Base-by-base conservation (phyloP, 1,284 basidiomycete genomes). In the Trametes hirsuta region DNA sequence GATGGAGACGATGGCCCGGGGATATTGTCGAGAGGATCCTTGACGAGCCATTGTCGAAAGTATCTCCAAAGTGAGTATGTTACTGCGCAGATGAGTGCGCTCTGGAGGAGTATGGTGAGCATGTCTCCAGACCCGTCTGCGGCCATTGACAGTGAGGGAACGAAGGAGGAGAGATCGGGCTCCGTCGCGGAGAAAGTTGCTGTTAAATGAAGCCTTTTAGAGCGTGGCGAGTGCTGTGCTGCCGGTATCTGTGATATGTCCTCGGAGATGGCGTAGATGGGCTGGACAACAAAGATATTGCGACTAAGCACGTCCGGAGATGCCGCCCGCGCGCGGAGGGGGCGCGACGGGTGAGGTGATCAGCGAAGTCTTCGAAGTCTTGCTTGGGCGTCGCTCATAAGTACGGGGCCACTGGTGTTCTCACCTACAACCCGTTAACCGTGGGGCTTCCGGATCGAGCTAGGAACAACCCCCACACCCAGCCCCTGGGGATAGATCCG, bases 1-100 rank as follows among this genome's bases (percentile, higher is more conserved):
- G 67, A 66, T 14, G 54, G 44, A 2, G 63, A 57, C 15, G 67
- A 48, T 15, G 67, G 67, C 6, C 67, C 67, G 4, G 65, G 67
- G 41, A 68, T 61, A 55, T 68, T 65, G 59, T 68, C 65, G 6
- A 68, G 59, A 12, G 55, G 51, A 25, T 47, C 47, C 42, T 56
- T 64, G 49, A 65, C 61, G 40, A 66, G 53, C 22, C 25, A 18
- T 11, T 58, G 53, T 25, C 64, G 53, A 40, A 68, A 59, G 51
- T 48, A 59, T 22, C 54, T 46, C 54, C 60, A 66, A 14, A 68
- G 37, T 12, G 53, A 56, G 52, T 56, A 64, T 30, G 63, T 62
- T 4, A 55, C 58, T 11, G 53, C 58, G 48, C 62, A 68, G 40
- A 68, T 63, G 24, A 61, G 44, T 25, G 48, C 47, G 42, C 65